Evolutionary conservation across 176 grass and related monocot species (phyloP), one percentile per base, ranked within the genome.

Genomic region (Musa schizocarpa): DNA sequence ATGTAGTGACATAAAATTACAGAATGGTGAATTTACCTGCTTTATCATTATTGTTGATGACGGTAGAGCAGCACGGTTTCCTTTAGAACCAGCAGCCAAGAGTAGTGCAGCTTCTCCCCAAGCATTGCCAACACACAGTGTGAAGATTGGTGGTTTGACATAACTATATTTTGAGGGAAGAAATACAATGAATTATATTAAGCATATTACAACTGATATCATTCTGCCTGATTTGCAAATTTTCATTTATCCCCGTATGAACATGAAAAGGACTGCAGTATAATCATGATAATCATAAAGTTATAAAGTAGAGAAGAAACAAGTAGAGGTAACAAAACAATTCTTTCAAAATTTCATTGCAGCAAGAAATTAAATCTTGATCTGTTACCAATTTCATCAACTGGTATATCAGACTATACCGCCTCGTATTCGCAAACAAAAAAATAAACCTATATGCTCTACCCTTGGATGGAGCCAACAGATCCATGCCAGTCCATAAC

Each of bases 1-100:
- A 48, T 49, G 1, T 64, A 52, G 5, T 12, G 50, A 64, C 49
- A 50, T 16, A 59, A 24, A 65, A 51, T 1, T 52, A 65, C 10
- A 23, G 13, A 76, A 13, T 53, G 7, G 11, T 71, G 49, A 20
- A 9, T 24, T 77, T 20, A 98, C 94, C 94, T 98, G 90, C 72
- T 87, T 98, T 68, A 98, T 93, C 94, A 98, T 98, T 85, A 98
- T 98, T 2, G 79, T 87, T 43, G 90, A 85, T 76, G 94, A 98
- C 87, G 94, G 94, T 84, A 98, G 87, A 66, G 94, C 90, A 65
- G 94, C 82, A 53, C 93, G 87, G 77, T 93, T 92, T 65, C 88
- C 90, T 88, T 76, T 87, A 65, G 83, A 79, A 78, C 93, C 93
- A 90, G 93, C 87, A 88, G 93, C 90, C 73, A 97, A 93, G 50